phyloP scores from a whole-genome alignment of 2,329 filamentous ascomycete genomes.

The Penicillium expansum region DNA sequence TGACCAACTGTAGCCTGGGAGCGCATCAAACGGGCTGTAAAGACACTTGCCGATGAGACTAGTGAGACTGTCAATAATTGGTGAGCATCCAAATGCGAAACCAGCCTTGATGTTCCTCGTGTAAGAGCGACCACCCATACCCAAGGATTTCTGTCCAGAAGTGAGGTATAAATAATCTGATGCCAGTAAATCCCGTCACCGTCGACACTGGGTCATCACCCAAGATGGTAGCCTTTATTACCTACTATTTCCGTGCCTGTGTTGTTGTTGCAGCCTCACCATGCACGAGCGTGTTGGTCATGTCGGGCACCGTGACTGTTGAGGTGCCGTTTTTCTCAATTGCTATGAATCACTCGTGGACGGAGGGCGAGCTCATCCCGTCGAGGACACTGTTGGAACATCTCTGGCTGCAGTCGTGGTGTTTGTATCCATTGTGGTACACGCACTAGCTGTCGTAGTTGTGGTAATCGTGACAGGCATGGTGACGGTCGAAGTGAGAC shows the following conservation, averaged over 20 bases:
- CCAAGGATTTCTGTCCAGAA: background rate
- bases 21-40: conserved; percentile 18
- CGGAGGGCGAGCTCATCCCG: background rate
- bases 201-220: no score
- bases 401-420: background rate
- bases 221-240: no score
- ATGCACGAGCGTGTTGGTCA: no score
- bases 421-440: background rate
- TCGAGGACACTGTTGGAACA: background rate
- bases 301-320: background rate
- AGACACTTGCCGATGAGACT: conserved; percentile 20
- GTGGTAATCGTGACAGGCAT: background rate
- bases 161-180: background rate
- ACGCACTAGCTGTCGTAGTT: background rate
- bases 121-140: conserved; percentile 4
- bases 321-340: background rate
- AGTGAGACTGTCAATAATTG: conserved; percentile 10
- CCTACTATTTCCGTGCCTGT: no score
- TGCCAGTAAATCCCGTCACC: background rate
- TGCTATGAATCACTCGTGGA: background rate
- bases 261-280: no score
- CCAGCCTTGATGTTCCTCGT: conserved; percentile 15
- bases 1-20: conserved; percentile 14
- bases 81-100: conserved; percentile 13
- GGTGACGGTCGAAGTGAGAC: no score